phyloP scores from a whole-genome alignment of 2,329 filamentous ascomycete genomes.

The Escovopsis sp. region DNA sequence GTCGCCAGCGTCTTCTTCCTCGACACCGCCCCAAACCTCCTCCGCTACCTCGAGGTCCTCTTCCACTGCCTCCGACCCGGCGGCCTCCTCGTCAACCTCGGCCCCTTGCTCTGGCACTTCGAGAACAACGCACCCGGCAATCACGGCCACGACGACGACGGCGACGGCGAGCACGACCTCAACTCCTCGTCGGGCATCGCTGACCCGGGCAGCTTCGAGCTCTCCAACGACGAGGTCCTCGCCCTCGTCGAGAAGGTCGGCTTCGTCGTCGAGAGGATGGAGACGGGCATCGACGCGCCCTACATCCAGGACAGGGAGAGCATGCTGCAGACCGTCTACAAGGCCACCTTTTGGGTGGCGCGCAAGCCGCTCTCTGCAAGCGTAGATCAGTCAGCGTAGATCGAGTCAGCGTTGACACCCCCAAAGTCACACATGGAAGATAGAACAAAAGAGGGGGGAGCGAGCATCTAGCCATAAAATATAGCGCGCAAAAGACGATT shows the following conservation, averaged over 20 bases:
- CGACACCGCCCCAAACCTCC: slow-evolving; percentile 86
- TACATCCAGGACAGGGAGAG: slow-evolving; percentile 79
- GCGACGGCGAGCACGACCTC: slow-evolving; percentile 34
- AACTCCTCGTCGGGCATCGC: slow-evolving; percentile 53
- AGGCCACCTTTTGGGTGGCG: slow-evolving; percentile 72
- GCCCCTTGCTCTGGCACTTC: slow-evolving; percentile 91
- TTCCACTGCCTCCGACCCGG: slow-evolving; percentile 59
- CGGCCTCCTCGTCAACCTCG: slow-evolving; percentile 78
- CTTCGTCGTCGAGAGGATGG: slow-evolving; percentile 54
- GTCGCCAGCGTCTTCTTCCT: slow-evolving; percentile 91
- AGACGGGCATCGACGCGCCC: slow-evolving; percentile 50
- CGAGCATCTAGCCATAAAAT: no score
- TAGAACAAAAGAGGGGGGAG: no score
- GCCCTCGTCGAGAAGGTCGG: slow-evolving; percentile 59
- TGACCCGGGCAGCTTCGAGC: slow-evolving; percentile 79
- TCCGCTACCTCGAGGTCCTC: slow-evolving; percentile 79
- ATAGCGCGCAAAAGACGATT: no score
- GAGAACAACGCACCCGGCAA: slow-evolving; percentile 55
- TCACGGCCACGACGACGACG: slow-evolving; percentile 36
- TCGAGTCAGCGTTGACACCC: no score
- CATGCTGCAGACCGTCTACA: slow-evolving; percentile 76
- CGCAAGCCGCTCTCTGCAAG: slow-evolving; percentile 39
- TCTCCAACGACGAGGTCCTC: slow-evolving; percentile 79
- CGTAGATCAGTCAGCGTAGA: no score
- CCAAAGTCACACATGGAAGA: no score